A percentile compares a stretch with the other conserved stretches of the same genome.
phyloP scores from a whole-genome alignment of 2,329 filamentous ascomycete species.

The Zalaria sp. region DNA sequence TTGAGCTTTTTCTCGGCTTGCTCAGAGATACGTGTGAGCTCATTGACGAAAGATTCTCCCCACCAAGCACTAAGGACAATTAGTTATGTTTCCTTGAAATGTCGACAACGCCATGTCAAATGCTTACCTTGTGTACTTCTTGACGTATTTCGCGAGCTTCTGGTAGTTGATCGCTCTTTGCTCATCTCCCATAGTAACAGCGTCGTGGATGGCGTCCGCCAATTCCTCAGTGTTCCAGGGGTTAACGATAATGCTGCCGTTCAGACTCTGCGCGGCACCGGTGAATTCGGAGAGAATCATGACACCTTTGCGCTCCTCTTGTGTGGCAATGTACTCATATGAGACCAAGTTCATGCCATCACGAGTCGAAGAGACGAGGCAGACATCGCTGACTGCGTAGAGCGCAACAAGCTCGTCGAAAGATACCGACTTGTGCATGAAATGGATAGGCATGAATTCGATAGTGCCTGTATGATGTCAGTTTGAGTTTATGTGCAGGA shows the following conservation, averaged over 20 bases:
- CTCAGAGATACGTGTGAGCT: slow-evolving; percentile 51
- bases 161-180: slow-evolving; percentile 75
- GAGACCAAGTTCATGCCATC: slow-evolving; percentile 99
- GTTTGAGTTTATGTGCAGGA: neutral
- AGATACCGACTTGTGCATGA: slow-evolving; percentile 88
- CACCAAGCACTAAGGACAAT: slow-evolving; percentile 59
- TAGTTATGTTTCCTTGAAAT: no score
- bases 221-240: slow-evolving; percentile 98
- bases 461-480: slow-evolving; percentile 49
- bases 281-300: slow-evolving; percentile 96
- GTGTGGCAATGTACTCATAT: slow-evolving; percentile 94
- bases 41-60: slow-evolving; percentile 83
- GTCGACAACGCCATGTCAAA: no score
- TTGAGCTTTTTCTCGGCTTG: slow-evolving; percentile 36
- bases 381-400: slow-evolving; percentile 84
- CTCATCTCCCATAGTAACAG: slow-evolving; percentile 91
- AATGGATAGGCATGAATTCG: slow-evolving; percentile 98
- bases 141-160: slow-evolving; percentile 88
- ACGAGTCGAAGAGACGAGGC: slow-evolving; percentile 84
- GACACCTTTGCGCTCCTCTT: slow-evolving; percentile 77
- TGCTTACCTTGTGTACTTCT: slow-evolving; percentile 75
- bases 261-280: slow-evolving; percentile 85
- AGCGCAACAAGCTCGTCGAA: slow-evolving; percentile 92
- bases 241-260: slow-evolving; percentile 88
- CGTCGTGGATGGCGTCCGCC: slow-evolving; percentile 82